Evolutionary conservation across 1,139 yeast genomes (phyloP).

Genomic region (Ogataea hybrid): DNA sequence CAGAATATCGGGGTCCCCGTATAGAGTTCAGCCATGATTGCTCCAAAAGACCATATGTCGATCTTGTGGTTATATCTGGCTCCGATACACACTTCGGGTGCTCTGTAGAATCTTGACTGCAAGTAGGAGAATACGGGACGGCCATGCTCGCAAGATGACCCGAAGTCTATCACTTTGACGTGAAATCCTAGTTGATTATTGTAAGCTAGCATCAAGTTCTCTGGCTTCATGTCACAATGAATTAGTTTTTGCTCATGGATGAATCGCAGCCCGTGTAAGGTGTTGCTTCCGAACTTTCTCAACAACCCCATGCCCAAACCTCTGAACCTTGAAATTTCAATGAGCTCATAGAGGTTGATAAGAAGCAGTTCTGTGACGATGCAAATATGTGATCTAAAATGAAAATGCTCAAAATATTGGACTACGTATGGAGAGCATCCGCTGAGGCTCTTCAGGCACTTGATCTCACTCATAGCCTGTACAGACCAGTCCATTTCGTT

Average conservation of each 20-base stretch:
- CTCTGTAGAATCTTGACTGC: constrained; percentile 64
- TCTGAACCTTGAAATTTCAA: constrained; percentile 57
- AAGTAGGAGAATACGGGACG: constrained; percentile 56
- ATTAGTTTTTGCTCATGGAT: constrained; percentile 58
- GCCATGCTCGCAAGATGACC: constrained; percentile 51
- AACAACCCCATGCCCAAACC: constrained; percentile 60
- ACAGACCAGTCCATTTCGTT: constrained; percentile 72
- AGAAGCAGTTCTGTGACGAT: constrained; percentile 74
- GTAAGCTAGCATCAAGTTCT: constrained; percentile 56
- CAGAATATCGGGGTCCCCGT: constrained; percentile 70
- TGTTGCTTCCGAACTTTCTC: constrained; percentile 49
- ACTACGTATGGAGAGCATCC: constrained; percentile 35
- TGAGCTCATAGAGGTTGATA: constrained; percentile 62
- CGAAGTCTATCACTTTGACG: constrained; percentile 64
- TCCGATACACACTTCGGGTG: constrained; percentile 84
- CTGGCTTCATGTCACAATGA: constrained; percentile 81
- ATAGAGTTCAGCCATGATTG: constrained; percentile 63
- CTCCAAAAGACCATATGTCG: constrained; percentile 80
- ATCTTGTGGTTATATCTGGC: constrained; percentile 66
- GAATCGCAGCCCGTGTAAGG: constrained; percentile 57
- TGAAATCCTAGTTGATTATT: constrained; percentile 31
- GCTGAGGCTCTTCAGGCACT: constrained; percentile 52
- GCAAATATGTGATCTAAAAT: constrained; percentile 81
- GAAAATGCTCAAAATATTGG: constrained; percentile 66
- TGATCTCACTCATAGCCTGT: constrained; percentile 79